A percentile compares a stretch with the other conserved stretches of the same genome.
These are phyloP conservation scores for Nemania abortiva DNA, from an alignment of 2,329 filamentous ascomycete genomes.

Conservation along the genomic window DNA sequence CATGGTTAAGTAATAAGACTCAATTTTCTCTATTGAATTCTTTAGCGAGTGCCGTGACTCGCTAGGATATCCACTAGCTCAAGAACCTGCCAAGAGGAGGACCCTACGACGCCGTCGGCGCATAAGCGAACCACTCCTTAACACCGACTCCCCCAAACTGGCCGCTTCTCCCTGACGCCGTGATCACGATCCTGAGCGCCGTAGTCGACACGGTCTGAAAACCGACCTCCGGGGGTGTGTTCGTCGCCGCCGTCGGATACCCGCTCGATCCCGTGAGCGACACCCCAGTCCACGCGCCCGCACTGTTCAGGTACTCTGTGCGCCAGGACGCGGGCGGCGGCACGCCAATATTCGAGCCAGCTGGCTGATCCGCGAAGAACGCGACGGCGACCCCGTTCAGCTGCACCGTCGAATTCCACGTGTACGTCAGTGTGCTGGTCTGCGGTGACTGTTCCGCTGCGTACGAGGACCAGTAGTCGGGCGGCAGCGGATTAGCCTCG, in stretches of 20 bases:
- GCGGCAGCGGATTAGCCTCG: constrained; percentile 51
- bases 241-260: constrained; percentile 47
- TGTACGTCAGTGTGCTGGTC: constrained; percentile 50
- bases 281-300: constrained; percentile 43
- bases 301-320: constrained; percentile 45
- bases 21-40: too few species aligned
- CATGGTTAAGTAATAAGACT: background rate
- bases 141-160: constrained; percentile 46
- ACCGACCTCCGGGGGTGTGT: constrained; percentile 47
- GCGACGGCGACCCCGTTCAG: constrained; percentile 50
- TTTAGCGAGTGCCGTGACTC: too few species aligned
- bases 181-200: constrained; percentile 42
- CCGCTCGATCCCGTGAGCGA: constrained; percentile 40
- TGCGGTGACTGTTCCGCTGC: constrained; percentile 49
- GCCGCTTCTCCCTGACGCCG: constrained; percentile 41
- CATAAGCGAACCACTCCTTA: constrained; percentile 48
- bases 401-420: constrained; percentile 48
- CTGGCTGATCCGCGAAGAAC: constrained; percentile 51
- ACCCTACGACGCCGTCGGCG: constrained; percentile 31
- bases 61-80: too few species aligned
- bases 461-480: constrained; percentile 56
- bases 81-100: background rate
- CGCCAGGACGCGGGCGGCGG: constrained; percentile 49
- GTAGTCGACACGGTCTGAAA: constrained; percentile 49
- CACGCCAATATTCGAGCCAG: constrained; percentile 49